A percentile compares a stretch with the other conserved stretches of the same genome.
These are phyloP conservation scores for Aspergillus sp. DNA, from an alignment of 2,329 filamentous ascomycete genomes.

Conservation along the genomic window DNA sequence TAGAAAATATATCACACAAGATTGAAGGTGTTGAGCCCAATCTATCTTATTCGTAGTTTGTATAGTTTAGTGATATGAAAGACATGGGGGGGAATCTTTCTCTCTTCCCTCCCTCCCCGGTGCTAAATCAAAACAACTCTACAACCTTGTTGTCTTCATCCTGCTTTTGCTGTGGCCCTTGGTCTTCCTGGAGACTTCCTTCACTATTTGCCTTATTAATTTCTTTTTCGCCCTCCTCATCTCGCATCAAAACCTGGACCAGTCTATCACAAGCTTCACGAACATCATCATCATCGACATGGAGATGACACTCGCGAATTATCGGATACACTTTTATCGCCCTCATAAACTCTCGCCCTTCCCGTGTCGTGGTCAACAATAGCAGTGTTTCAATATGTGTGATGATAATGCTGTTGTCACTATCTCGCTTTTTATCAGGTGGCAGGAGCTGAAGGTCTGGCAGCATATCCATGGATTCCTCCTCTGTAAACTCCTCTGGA, in stretches of 20 bases:
- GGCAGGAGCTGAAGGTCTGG: constrained; percentile 85
- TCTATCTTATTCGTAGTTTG: no score
- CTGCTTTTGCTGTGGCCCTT: constrained; percentile 26
- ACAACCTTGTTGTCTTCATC: constrained; percentile 43
- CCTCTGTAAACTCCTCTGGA: constrained; percentile 79
- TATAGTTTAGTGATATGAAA: no score
- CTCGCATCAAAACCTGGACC: constrained; percentile 82
- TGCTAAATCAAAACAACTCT: constrained; percentile 36
- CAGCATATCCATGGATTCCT: constrained; percentile 81
- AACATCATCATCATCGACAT: constrained; percentile 73
- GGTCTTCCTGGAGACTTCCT: background rate
- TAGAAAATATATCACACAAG: no score
- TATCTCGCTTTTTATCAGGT: constrained; percentile 81
- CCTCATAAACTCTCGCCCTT: constrained; percentile 70
- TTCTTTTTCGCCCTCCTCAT: constrained; percentile 60
- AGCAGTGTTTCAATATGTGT: constrained; percentile 87
- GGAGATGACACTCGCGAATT: constrained; percentile 76
- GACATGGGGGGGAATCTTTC: no score
- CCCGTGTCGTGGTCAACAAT: constrained; percentile 71
- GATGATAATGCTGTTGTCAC: constrained; percentile 69
- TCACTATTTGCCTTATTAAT: constrained; percentile 28
- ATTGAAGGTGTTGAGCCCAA: no score
- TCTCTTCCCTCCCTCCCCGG: background rate
- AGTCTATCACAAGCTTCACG: constrained; percentile 80
- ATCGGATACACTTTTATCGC: constrained; percentile 82